These are phyloP conservation scores for Colletotrichum limetticola DNA, from an alignment of 2,329 filamentous ascomycete species.

Conservation along the genomic window DNA sequence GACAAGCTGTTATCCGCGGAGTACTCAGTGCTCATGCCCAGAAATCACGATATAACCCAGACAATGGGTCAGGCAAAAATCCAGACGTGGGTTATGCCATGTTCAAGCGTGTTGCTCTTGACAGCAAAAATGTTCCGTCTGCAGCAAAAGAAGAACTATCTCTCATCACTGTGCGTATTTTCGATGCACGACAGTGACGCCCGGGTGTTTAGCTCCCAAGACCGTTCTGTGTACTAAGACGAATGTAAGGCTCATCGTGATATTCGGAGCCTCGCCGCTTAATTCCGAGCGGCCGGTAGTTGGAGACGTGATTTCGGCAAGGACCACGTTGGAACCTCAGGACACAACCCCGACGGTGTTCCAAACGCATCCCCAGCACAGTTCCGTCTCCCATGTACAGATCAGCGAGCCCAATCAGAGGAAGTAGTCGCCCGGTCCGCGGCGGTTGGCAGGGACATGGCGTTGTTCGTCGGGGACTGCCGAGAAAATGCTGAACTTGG, in stretches of 20 bases:
- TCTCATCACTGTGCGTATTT: slow-evolving; percentile 10
- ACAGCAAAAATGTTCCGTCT: neutral
- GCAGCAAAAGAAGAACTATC: slow-evolving; percentile 7
- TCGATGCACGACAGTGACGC: neutral
- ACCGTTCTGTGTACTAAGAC: slow-evolving; percentile 8
- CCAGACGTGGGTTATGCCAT: neutral
- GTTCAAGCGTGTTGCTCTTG: neutral
- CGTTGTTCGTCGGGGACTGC: slow-evolving; percentile 88
- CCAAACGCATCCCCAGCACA: neutral
- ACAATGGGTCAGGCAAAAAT: neutral
- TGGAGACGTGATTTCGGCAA: neutral
- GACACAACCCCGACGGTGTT: neutral
- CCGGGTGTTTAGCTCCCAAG: neutral
- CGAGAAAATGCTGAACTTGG: slow-evolving; percentile 92
- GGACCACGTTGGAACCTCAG: neutral
- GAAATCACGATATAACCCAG: neutral
- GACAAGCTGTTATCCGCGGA: neutral
- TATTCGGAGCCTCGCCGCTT: neutral
- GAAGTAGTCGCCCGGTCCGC: slow-evolving; percentile 78
- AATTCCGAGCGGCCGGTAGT: neutral
- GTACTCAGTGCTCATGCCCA: neutral
- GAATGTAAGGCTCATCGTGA: neutral
- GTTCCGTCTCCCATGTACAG: neutral
- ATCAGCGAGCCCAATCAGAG: slow-evolving; percentile 51
- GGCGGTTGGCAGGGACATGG: slow-evolving; percentile 78